Percentiles rank a stretch among this genome's conserved stretches.
Conservation (phyloP, 768 basidiomycete species). For the Mycena rosella region DNA sequence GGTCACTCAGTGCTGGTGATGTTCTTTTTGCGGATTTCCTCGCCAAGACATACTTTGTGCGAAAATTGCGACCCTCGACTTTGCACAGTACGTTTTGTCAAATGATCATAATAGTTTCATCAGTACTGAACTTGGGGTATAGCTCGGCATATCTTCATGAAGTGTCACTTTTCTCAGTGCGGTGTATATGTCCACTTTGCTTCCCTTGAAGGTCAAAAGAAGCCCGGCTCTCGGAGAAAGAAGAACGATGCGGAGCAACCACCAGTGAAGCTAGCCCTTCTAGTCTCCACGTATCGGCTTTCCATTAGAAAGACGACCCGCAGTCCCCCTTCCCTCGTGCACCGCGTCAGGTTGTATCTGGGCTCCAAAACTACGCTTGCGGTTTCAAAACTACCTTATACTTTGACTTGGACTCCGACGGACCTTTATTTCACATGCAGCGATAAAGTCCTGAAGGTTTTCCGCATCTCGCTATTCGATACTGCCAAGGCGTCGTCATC, state of each 20-base stretch:
- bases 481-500: not conserved
- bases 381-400: conserved; percentile 42
- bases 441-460: conserved; percentile 34
- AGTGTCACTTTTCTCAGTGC: conserved; percentile 43
- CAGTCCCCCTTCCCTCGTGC: conserved; percentile 38
- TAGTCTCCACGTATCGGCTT: conserved; percentile 42
- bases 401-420: conserved; percentile 42
- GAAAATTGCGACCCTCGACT: conserved; percentile 43
- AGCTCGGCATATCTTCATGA: conserved; percentile 45
- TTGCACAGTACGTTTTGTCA: conserved; percentile 38
- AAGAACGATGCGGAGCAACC: not conserved
- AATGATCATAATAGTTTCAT: not conserved
- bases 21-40: conserved; percentile 44
- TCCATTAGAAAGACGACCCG: conserved; percentile 35
- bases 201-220: conserved; percentile 42
- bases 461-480: conserved; percentile 41
- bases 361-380: conserved; percentile 22
- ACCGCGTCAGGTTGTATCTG: conserved; percentile 35
- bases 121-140: not conserved
- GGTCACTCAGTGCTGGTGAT: conserved; percentile 46
- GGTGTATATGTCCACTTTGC: conserved; percentile 43
- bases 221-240: conserved; percentile 4
- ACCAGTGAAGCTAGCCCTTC: conserved; percentile 35
- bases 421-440: conserved; percentile 42
- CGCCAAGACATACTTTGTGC: conserved; percentile 43